Evolutionary conservation across 176 grass and related monocot species (phyloP), one percentile per base, ranked within the genome.

Genomic region (Paspalum notatum): DNA sequence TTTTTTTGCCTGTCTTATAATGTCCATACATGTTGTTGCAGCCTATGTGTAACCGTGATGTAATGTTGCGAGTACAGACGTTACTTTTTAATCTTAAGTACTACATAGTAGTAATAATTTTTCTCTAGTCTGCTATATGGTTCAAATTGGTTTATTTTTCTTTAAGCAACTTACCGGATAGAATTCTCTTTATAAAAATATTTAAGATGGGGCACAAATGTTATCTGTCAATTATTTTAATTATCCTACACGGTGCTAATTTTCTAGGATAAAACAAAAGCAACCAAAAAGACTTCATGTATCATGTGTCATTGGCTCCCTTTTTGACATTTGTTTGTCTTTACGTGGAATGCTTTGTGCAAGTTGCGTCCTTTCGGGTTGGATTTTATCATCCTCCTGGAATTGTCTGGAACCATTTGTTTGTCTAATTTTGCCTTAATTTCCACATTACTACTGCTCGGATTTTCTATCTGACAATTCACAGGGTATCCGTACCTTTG

Each of bases 271-370:
- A 47, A 56, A 26, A 16, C 66, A 72, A 63, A 12, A 65, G 17
- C 3, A 56, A 44, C 51, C 15, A 66, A 75, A 58, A 77, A 2
- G 16, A 83, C 20, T 14, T 16, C 65, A 72, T 69, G 39, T 48
- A 8, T 75, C 41, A 58, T 76, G 59, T 25, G 59, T 80, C 22
- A 27, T 48, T 77, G 67, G 20, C 38, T 48, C 20, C 21, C 58
- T 51, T 60, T 86, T 76, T 71, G 72, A 77, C 79, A 71, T 70
- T 76, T 71, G 62, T 16, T 24, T 32, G 47, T 62, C 66, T 77
- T 56, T 47, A 46, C 7, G 48, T 71, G 46, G 72, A 82, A 82
- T 56, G 39, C 55, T 64, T 77, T 77, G 64, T 32, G 39, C 79
- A 18, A 47, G 54, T 76, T 46, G 72, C 25, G 2, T 47, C 39